Evolutionary conservation across 176 grass and related monocot species (phyloP).

Genomic region (Poa pratensis): DNA sequence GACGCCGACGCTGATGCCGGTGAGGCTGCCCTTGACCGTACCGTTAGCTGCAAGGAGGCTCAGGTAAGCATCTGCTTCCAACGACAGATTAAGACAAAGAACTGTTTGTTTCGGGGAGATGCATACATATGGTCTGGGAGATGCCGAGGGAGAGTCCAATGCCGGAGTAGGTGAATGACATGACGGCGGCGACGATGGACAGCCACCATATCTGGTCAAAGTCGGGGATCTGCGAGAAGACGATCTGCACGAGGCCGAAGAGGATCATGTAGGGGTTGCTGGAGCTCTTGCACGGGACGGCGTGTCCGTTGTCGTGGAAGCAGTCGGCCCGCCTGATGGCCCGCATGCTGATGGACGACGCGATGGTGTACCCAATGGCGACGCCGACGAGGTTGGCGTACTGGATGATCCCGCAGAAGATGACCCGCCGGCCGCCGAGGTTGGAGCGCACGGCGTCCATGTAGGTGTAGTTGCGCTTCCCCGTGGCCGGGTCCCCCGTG

Average conservation of each 20-base stretch:
- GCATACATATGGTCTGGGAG: constrained; percentile 33
- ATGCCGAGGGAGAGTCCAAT: constrained; percentile 53
- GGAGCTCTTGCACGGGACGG: constrained; percentile 43
- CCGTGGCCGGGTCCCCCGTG: constrained; percentile 64
- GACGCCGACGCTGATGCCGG: constrained; percentile 44
- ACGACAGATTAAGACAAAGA: not conserved
- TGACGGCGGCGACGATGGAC: constrained; percentile 52
- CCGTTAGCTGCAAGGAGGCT: constrained; percentile 43
- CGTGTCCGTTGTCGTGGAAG: constrained; percentile 44
- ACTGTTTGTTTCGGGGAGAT: not conserved
- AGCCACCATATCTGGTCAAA: constrained; percentile 57
- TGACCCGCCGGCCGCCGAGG: constrained; percentile 57
- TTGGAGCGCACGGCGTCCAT: constrained; percentile 90
- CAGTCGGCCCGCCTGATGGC: constrained; percentile 41
- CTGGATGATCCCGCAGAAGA: constrained; percentile 53
- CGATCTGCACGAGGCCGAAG: constrained; percentile 48
- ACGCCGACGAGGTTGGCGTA: constrained; percentile 59
- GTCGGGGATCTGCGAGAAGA: constrained; percentile 61
- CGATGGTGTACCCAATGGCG: constrained; percentile 56
- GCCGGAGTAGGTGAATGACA: constrained; percentile 53
- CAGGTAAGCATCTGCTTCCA: not conserved
- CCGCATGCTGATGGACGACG: constrained; percentile 52
- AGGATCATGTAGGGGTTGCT: constrained; percentile 61
- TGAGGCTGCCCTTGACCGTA: constrained; percentile 42
- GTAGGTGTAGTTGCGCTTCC: constrained; percentile 94